phyloP scores from a whole-genome alignment of 2,329 filamentous ascomycete species.

The Fusarium clavum region DNA sequence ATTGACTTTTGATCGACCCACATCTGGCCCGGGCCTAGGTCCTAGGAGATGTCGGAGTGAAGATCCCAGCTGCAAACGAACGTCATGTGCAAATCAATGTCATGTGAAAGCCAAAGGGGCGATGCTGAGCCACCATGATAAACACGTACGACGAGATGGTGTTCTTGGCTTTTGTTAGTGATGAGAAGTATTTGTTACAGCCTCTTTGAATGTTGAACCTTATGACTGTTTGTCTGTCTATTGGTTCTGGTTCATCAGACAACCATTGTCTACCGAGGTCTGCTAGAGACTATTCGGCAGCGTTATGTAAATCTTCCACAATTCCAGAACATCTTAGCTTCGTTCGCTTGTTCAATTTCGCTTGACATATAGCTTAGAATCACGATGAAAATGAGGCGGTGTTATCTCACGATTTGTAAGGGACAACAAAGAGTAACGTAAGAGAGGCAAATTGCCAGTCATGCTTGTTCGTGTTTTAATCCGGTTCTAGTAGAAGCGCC shows the following conservation, averaged over 20 bases:
- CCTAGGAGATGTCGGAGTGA: slow-evolving; percentile 9
- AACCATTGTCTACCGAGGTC: background rate
- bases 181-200: background rate
- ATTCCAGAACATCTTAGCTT: background rate
- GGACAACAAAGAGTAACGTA: slow-evolving; percentile 22
- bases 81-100: slow-evolving; percentile 41
- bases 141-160: slow-evolving; percentile 20
- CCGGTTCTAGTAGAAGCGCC: slow-evolving; percentile 35
- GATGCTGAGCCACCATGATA: slow-evolving; percentile 30
- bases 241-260: background rate
- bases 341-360: background rate
- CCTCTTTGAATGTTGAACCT: background rate
- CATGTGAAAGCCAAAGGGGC: slow-evolving; percentile 42
- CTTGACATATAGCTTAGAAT: background rate
- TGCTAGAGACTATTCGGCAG: background rate
- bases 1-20: slow-evolving; percentile 27
- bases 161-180: slow-evolving; percentile 7
- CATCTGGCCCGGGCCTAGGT: slow-evolving; percentile 14
- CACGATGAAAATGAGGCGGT: slow-evolving; percentile 8
- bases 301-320: background rate
- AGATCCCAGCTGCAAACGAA: slow-evolving; percentile 21
- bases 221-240: background rate
- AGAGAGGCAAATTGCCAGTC: slow-evolving; percentile 35
- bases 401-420: slow-evolving; percentile 20
- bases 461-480: slow-evolving; percentile 36